Evolutionary conservation across 805 yeast genomes (phyloP), one percentile per base, ranked within the genome.

Genomic region (Candida ovalis): DNA sequence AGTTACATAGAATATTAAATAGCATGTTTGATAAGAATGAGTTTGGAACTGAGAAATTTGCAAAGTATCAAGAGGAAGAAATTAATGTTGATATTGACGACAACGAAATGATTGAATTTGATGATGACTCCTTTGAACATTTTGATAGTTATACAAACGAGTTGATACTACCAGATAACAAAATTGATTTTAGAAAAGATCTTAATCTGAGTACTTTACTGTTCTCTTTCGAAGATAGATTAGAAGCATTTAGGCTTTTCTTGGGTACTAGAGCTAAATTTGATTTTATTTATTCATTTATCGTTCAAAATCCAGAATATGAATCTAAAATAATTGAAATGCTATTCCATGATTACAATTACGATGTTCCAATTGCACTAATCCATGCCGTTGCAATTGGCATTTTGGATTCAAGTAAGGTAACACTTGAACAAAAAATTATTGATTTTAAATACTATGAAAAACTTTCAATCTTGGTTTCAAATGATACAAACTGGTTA

Each of bases 331-430:
- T 62, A 23, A 42, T 59, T 0, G 19, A 47, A 2, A 50, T 54
- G 38, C 47, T 53, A 22, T 56, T 52, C 48, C 24, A 18, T 3
- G 62, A 62, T 42, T 64, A 60, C 45, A 42, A 49, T 2, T 47
- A 50, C 10, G 55, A 56, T 23, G 49, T 62, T 13, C 69, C 69
- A 22, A 23, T 55, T 3, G 25, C 45, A 2, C 42, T 64, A 28
- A 43, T 63, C 2, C 66, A 63, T 37, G 58, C 61, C n/a, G 45
- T 53, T 10, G 54, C 60, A 55, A 44, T 63, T 21, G 63, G 63
- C 13, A 23, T 61, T 3, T 46, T 63, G 18, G 36, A 49, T 5
- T 48, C 57, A 12, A 35, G 44, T 1, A 13, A 41, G 8, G 8
- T 51, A 18, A 37, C 28, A 4, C 51, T 57, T 37, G 47, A 40